Evolutionary conservation across 495 filamentous ascomycete species (phyloP), one percentile per base, ranked within the genome.

Genomic region (Peziza echinospora): DNA sequence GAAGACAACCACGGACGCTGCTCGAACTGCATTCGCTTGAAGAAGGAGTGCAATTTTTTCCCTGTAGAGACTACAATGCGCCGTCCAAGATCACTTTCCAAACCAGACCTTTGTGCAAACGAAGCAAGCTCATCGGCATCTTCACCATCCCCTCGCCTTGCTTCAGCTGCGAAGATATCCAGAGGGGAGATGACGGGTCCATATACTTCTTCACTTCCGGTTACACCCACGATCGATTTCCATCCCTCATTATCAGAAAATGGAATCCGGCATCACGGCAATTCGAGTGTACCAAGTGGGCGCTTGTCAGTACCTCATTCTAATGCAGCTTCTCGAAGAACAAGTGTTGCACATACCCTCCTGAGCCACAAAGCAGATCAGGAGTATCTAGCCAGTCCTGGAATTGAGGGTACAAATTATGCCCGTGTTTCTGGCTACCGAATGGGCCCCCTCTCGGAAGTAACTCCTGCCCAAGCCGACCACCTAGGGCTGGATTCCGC

Each of bases 1-100:
- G 78, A 80, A 51, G 87, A 96, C 58, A 62, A 72, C 11, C 74
- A 84, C 56, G 80, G 81, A 43, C 78, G 89, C 49, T 97, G 89
- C 62, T 78, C 82, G 48, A 93, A 93, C 64, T 97, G 89, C 64
- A 94, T 96, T 53, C 79, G 84, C 43, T 69, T 97, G 60, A 87
- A 91, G 59, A 96, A 92, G 62, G 85, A 93, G 48, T 97, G 89
- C 62, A 80, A 81, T 58, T 97, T 94, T 65, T 82, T 77, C 58
- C 82, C 87, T 9, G 86, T 94, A 23, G 85, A 93, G 22, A 51
- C 26, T 21, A 55, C 56, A 39, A 55, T 55, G 46, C 55, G 56
- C 41, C 56, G 56, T 41, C 56, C 52, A 46, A 49, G 56, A 37
- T 59, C 56, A 51, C 49, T 55, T 45, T 53, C 56, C 6, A 59